phyloP scores from a whole-genome alignment of 2,329 filamentous ascomycete genomes.

The Paracorniculantispora psalliotae region DNA sequence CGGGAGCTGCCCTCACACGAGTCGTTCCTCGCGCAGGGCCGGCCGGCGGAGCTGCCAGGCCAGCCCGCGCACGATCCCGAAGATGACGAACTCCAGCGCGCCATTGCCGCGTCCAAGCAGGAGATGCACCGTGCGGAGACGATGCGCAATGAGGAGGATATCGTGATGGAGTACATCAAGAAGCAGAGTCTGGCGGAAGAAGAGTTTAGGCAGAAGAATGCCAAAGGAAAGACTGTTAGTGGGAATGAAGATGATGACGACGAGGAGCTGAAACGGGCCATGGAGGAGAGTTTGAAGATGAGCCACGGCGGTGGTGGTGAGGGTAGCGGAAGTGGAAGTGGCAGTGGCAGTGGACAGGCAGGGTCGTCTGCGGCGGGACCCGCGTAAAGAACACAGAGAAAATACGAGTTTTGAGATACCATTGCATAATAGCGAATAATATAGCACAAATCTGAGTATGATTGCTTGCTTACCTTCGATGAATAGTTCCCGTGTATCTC shows the following conservation, averaged over 20 bases:
- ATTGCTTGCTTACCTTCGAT: too few species aligned
- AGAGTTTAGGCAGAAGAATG: slow-evolving; percentile 36
- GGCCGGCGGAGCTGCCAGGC: slow-evolving; percentile 3
- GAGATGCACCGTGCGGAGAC: slow-evolving; percentile 37
- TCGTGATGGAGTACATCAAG: slow-evolving; percentile 71
- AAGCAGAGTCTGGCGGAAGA: slow-evolving; percentile 71
- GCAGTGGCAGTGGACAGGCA: slow-evolving; percentile 17
- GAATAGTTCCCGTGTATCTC: too few species aligned
- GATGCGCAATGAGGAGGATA: slow-evolving; percentile 60
- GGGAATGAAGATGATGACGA: slow-evolving; percentile 31
- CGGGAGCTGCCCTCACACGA: background rate
- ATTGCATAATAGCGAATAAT: background rate
- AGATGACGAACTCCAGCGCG: slow-evolving; percentile 42
- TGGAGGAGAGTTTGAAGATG: slow-evolving; percentile 43
- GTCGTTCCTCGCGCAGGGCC: slow-evolving; percentile 15
- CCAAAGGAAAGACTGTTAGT: slow-evolving; percentile 31
- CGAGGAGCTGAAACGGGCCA: slow-evolving; percentile 44
- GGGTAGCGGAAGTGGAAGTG: slow-evolving; percentile 13
- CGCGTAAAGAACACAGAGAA: background rate
- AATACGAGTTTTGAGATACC: background rate
- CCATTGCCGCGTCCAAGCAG: slow-evolving; percentile 40
- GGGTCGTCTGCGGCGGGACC: background rate
- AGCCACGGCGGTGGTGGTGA: slow-evolving; percentile 25
- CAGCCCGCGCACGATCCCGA: slow-evolving; percentile 24
- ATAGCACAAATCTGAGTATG: background rate